Conservation (phyloP, 106 monocot genomes). For the Dendrobium chrysotoxum region DNA sequence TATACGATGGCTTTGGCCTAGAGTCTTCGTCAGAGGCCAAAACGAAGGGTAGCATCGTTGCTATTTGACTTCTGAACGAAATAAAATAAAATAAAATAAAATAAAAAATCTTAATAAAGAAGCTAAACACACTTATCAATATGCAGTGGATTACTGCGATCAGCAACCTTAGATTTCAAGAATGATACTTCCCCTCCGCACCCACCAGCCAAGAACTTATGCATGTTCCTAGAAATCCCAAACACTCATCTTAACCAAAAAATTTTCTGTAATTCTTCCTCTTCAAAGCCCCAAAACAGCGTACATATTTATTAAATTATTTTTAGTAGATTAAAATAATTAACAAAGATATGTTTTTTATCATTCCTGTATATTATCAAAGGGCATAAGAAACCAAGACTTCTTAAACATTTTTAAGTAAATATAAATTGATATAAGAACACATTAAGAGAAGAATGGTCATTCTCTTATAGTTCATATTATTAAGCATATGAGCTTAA, state of each 20-base stretch:
- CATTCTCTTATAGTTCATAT: no score
- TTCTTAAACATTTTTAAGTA: not conserved
- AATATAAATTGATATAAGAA: not conserved
- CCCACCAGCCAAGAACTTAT: not conserved
- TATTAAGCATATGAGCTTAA: no score
- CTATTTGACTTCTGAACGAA: not conserved
- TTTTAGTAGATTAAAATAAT: not conserved
- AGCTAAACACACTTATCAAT: not conserved
- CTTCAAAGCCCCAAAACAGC: not conserved
- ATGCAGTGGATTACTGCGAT: not conserved
- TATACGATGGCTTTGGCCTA: slow-evolving; percentile 29
- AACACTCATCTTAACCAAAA: not conserved
- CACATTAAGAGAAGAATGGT: not conserved
- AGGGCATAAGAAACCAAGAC: not conserved
- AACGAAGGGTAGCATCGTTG: slow-evolving; percentile 16
- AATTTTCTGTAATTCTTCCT: not conserved
- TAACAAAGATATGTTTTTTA: not conserved
- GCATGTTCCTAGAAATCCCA: not conserved
- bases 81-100: not conserved
- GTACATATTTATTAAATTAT: not conserved
- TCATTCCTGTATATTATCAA: not conserved
- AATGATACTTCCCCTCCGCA: no score
- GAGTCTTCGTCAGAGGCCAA: slow-evolving; percentile 28
- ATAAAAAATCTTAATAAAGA: not conserved
- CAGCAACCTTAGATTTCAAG: not conserved